Evolutionary conservation across 1,284 basidiomycete species (phyloP).

Genomic region (Ganoderma meredithae): DNA sequence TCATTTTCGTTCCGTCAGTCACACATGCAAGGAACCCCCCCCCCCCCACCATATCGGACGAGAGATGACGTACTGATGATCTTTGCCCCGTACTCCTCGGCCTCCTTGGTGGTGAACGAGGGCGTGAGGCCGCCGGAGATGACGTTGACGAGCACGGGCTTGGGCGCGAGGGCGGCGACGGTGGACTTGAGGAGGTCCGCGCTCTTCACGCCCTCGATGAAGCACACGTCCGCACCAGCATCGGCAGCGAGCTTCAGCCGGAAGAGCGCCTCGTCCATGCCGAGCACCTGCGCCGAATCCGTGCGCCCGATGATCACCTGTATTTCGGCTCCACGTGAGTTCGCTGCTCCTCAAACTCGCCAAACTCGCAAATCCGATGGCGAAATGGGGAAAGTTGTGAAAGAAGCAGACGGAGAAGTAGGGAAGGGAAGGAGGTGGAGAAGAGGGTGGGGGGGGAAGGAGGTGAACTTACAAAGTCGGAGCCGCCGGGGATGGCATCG

Average conservation of each 20-base stretch:
- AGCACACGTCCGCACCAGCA: conserved; percentile 84
- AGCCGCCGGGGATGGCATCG: conserved; percentile 73
- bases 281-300: conserved; percentile 81
- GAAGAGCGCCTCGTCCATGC: conserved; percentile 80
- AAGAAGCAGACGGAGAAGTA: background rate
- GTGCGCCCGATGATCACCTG: conserved; percentile 80
- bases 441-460: background rate
- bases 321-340: background rate
- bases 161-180: conserved; percentile 71
- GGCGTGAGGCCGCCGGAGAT: conserved; percentile 81
- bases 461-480: conserved; percentile 58
- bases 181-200: conserved; percentile 71
- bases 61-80: conserved; percentile 66
- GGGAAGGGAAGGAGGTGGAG: no score
- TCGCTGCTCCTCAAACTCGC: background rate
- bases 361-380: background rate
- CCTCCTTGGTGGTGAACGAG: conserved; percentile 72
- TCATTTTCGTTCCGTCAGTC: conserved; percentile 8
- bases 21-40: background rate
- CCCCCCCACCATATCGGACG: background rate
- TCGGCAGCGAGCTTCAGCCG: conserved; percentile 77
- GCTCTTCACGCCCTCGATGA: conserved; percentile 83
- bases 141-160: conserved; percentile 79
- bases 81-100: conserved; percentile 74
- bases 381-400: no score